Conservation (phyloP, 148 eudicot species). For the Rhododendron ferrugineum region DNA sequence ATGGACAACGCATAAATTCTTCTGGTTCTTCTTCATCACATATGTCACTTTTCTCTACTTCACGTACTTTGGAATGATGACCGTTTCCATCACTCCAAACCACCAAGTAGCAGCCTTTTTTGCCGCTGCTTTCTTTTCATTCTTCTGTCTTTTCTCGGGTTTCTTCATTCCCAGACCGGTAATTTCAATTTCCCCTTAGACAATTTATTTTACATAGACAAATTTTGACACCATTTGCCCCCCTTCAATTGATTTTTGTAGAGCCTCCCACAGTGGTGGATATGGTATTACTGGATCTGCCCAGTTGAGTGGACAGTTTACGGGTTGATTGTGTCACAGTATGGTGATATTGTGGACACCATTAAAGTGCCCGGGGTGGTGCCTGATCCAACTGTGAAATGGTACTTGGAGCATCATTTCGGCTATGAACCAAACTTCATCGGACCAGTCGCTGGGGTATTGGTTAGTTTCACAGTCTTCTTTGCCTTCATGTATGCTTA, state of each 20-base stretch:
- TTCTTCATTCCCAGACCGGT: constrained; percentile 94
- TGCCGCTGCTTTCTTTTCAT: constrained; percentile 77
- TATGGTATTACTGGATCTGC: constrained; percentile 96
- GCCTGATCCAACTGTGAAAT: constrained; percentile 32
- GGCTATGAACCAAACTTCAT: constrained; percentile 74
- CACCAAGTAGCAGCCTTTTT: constrained; percentile 93
- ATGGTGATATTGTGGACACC: constrained; percentile 55
- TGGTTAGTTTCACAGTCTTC: constrained; percentile 69
- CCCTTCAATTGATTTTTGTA: constrained; percentile 15
- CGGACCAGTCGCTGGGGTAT: constrained; percentile 67
- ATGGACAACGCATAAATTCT: constrained; percentile 75
- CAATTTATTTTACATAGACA: neutral
- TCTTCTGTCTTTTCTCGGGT: constrained; percentile 92
- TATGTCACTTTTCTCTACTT: constrained; percentile 83
- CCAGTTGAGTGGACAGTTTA: constrained; percentile 97
- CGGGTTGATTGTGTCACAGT: constrained; percentile 77
- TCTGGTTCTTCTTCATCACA: constrained; percentile 84
- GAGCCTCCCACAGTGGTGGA: constrained; percentile 96
- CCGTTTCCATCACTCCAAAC: constrained; percentile 90
- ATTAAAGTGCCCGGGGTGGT: constrained; percentile 44
- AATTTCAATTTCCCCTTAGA: constrained; percentile 19
- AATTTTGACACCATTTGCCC: neutral
- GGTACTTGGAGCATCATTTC: constrained; percentile 50
- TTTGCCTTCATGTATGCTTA: constrained; percentile 87
- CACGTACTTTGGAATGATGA: constrained; percentile 99